Evolutionary conservation across 441 rosid genomes (phyloP), one percentile per base, ranked within the genome.

Genomic region (Mallotus repandus): DNA sequence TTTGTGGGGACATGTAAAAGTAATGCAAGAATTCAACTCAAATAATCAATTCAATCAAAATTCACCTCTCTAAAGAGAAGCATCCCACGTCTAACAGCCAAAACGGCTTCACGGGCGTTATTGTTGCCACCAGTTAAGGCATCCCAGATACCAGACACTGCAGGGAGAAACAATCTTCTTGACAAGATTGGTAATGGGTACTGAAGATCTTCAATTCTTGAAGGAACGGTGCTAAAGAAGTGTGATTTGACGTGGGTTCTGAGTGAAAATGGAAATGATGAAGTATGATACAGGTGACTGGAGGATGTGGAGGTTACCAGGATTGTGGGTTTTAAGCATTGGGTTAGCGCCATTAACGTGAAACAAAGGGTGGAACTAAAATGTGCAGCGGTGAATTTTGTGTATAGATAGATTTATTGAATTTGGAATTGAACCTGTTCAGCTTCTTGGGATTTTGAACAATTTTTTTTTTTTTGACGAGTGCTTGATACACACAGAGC

Each of bases 81-180:
- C 98, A 92, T 94, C 73, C 98, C 98, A 0, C 86, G 84, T 64
- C 90, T 83, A 79, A 91, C 46, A 11, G 94, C 91, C 35, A 84
- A 64, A 11, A 78, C 78, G 25, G 98, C 91, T 35, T 90, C 96
- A 46, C 88, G 88, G 8, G 85, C 71, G 63, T 88, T 85, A 74
- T 79, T 83, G 65, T 77, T 82, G 65, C 88, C 89, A 2, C 95
- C 93, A 0, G 97, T 92, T 25, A 92, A 75, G 19, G 99, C 94
- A 70, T 85, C 91, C 99, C 97, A 94, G 63, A 92, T 81, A 15
- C 92, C 86, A 62, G 97, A 88, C 32, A 89, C 97, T 1, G 94
- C 86, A 46, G 97, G 89, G 43, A 89, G 77, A 75, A 91, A 78
- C 77, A 86, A 21, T 79, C 97, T 88, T 68, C 96, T 82, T 22